Base-by-base conservation (phyloP, 805 yeast genomes). In the Saccharomycopsis babjevae region DNA sequence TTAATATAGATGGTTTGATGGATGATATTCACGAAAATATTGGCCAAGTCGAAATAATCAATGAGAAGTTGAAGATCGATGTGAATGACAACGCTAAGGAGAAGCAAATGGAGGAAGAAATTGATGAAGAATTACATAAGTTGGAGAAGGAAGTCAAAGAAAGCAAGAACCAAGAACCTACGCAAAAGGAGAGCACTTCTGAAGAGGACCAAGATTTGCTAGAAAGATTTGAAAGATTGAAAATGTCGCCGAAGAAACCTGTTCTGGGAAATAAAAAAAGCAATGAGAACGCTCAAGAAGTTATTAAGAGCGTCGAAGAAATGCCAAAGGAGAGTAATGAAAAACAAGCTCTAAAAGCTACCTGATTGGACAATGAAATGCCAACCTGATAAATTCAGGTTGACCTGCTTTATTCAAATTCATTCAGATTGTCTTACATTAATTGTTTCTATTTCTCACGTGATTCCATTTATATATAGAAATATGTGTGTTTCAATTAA, bases 11-110 rank as follows among this genome's bases (percentile, higher is more conserved):
- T 22, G 20, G 39, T 20, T 50, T 64, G 36, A 43, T 56, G 46
- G 61, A 57, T 16, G 60, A 62, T 39, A 54, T 64, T 11, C 54
- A 56, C 18, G 64, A 56, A 6, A 58, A 62, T 34, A 22, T 30
- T 42, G 40, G 16, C 22, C 57, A 60, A 42, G 59, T 64, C 30
- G 39, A 59, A n/a, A 58, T 58, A 15, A 42, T 64, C 22, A 61
- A 59, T 40, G 59, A 60, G 16, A 57, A 54, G 11, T 57, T 61
- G 54, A 70, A 70, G 55, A 70, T 64, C 7, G 66, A 66, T 52
- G 65, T 62, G 22, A 66, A 66, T 5, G 71, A 69, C 28, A 62
- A 59, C 32, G 70, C 64, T 52, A 64, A 64, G 16, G 69, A 65
- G 25, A 62, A 64, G 15, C 67, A 67, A 28, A 22, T 22, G 13